phyloP scores from a whole-genome alignment of 1,139 yeast genomes.

The Hanseniaspora uvarum region DNA sequence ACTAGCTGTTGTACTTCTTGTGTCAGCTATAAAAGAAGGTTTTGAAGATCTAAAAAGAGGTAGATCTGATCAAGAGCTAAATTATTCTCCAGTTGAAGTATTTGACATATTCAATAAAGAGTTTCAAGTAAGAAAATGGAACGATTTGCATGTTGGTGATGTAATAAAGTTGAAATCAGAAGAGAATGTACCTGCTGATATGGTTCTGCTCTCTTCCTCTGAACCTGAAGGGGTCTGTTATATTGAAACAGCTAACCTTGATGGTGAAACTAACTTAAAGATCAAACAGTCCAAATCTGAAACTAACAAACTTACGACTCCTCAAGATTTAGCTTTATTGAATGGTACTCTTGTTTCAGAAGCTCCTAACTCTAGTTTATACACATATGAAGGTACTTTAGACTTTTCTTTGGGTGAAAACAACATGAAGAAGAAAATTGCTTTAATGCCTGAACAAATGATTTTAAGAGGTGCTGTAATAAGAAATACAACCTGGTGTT shows the following conservation, averaged over 20 bases:
- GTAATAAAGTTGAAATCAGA: conserved; percentile 75
- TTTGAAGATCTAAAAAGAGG: conserved; percentile 86
- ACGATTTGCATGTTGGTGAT: conserved; percentile 83
- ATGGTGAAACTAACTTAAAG: conserved; percentile 94
- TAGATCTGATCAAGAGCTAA: conserved; percentile 78
- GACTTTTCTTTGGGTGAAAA: conserved; percentile 32
- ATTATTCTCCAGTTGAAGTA: conserved; percentile 65
- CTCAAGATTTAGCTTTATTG: conserved; percentile 46
- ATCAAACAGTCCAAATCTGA: conserved; percentile 81
- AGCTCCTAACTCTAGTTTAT: conserved; percentile 86
- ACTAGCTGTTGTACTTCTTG: conserved; percentile 66
- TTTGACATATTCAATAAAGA: conserved; percentile 51
- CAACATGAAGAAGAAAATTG: conserved; percentile 44
- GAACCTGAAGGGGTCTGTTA: conserved; percentile 98
- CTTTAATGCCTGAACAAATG: conserved; percentile 83
- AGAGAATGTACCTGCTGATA: conserved; percentile 90
- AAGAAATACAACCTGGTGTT: conserved; percentile 90
- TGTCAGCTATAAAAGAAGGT: conserved; percentile 85
- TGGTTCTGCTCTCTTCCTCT: conserved; percentile 73
- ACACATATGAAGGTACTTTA: conserved; percentile 89
- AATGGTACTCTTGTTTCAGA: conserved; percentile 64
- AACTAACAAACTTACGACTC: conserved; percentile 64
- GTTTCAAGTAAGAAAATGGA: conserved; percentile 67
- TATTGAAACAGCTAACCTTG: conserved; percentile 92
- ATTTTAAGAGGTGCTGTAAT: conserved; percentile 89